Percentiles rank a stretch among this genome's conserved stretches.
Conservation (phyloP, 164 flowering plant species). For the Buxus sempervirens region DNA sequence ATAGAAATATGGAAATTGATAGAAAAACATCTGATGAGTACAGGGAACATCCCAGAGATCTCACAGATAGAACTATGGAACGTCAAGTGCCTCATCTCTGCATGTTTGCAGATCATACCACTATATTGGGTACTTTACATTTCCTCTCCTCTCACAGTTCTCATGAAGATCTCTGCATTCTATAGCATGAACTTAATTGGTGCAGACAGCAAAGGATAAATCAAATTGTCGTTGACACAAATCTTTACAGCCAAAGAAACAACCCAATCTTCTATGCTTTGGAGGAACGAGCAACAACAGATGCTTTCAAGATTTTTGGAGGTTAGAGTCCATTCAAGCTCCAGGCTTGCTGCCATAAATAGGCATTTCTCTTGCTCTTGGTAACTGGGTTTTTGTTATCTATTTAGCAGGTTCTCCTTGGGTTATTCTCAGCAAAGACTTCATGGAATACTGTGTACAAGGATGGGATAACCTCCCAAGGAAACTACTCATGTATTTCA, state of each 20-base stretch:
- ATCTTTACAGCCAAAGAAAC: conserved; percentile 22
- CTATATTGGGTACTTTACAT: neutral
- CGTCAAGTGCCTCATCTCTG: neutral
- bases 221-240: conserved; percentile 37
- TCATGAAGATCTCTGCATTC: neutral
- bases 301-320: conserved; percentile 36
- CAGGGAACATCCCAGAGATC: no score
- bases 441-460: conserved; percentile 41
- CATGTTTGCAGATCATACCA: neutral
- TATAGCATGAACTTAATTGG: conserved; percentile 1
- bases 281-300: conserved; percentile 32
- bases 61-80: neutral
- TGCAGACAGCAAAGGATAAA: conserved; percentile 28
- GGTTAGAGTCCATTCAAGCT: conserved; percentile 25
- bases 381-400: conserved; percentile 4
- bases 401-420: conserved; percentile 40
- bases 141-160: neutral
- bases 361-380: neutral
- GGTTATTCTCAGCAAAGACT: conserved; percentile 38
- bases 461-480: conserved; percentile 61
- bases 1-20: no score
- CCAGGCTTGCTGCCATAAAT: neutral
- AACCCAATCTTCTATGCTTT: conserved; percentile 21
- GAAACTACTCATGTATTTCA: conserved; percentile 46
- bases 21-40: neutral